A percentile compares a stretch with the other conserved stretches of the same genome.
Conservation (phyloP, 2,329 filamentous ascomycete genomes). For the Tympanopsis confertula region DNA sequence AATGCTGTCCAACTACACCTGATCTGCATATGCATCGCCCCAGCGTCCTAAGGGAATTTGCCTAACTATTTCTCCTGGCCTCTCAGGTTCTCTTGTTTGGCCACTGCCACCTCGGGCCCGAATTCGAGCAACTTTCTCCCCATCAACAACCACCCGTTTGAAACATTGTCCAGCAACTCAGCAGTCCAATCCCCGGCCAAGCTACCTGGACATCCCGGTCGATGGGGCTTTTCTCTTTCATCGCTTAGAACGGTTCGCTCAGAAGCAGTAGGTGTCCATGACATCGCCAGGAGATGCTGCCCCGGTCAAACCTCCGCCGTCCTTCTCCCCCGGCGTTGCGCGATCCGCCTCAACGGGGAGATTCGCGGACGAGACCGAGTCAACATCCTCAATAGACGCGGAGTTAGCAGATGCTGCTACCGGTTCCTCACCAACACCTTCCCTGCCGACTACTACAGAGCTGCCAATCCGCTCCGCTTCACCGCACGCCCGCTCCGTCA, state of each 20-base stretch:
- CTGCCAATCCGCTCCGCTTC: background rate
- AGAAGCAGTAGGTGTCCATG: constrained; percentile 1
- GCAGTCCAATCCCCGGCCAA: no score
- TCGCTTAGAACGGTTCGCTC: background rate
- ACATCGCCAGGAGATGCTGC: constrained; percentile 1
- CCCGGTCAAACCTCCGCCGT: constrained; percentile 1
- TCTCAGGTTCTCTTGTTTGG: no score
- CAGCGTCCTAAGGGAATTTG: no score
- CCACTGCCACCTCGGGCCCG: no score
- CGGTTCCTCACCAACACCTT: background rate
- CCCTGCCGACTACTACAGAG: background rate
- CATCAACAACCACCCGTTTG: no score
- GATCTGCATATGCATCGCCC: no score
- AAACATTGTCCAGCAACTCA: no score
- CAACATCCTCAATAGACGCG: background rate
- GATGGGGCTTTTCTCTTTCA: background rate
- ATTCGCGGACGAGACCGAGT: background rate
- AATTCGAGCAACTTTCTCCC: no score
- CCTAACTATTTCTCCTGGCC: no score
- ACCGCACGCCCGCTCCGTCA: background rate
- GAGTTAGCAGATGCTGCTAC: background rate
- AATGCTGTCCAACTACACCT: no score
- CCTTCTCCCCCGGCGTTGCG: constrained; percentile 1
- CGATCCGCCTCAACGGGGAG: background rate
- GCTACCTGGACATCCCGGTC: no score